Conservation (phyloP, 129 eudicot genomes). For the Dittrichia graveolens region DNA sequence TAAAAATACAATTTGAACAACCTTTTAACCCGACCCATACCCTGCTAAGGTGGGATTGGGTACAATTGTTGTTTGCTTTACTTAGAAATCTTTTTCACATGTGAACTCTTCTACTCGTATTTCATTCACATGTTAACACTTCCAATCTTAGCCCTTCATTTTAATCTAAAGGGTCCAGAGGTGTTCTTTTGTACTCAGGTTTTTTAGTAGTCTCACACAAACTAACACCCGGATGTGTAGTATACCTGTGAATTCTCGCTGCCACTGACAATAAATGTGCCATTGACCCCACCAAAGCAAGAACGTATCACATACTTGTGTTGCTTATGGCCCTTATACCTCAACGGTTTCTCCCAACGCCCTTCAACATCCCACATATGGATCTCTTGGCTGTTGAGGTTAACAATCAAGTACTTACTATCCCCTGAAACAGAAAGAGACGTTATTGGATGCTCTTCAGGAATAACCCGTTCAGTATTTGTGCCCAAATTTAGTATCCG, state of each 20-base stretch:
- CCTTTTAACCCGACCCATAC: background rate
- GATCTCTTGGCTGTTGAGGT: constrained; percentile 85
- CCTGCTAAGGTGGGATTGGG: no score
- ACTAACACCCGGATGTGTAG: background rate
- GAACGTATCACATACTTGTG: constrained; percentile 81
- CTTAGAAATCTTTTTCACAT: no score
- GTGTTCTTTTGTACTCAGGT: no score
- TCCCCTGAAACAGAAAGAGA: constrained; percentile 83
- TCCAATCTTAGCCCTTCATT: no score
- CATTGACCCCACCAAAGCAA: constrained; percentile 87
- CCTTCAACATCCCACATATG: constrained; percentile 93
- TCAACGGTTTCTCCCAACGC: constrained; percentile 55
- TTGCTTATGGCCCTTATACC: constrained; percentile 78
- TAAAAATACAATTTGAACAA: background rate
- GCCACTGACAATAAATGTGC: constrained; percentile 83
- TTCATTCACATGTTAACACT: no score
- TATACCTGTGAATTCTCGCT: constrained; percentile 87
- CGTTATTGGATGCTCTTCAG: constrained; percentile 73
- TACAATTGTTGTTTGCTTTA: no score
- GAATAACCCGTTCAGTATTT: constrained; percentile 65
- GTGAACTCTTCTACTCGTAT: no score
- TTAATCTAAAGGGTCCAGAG: no score
- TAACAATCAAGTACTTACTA: constrained; percentile 65
- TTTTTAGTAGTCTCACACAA: no score
- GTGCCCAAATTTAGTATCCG: constrained; percentile 64